These are phyloP conservation scores for Plectosphaerella sp. DNA, from an alignment of 2,329 filamentous ascomycete species.

Conservation along the genomic window DNA sequence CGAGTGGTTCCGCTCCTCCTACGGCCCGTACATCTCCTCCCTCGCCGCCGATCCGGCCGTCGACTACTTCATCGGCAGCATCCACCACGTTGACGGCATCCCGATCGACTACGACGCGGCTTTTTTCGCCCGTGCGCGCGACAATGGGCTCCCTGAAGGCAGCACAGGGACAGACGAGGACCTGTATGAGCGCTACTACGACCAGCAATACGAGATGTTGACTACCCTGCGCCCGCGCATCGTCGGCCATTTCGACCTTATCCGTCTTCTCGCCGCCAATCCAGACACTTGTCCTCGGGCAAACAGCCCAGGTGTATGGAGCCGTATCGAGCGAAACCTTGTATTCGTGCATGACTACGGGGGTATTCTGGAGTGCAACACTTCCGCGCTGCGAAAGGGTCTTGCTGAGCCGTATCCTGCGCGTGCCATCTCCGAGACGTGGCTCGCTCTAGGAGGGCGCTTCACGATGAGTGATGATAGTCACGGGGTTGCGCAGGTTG, in stretches of 20 bases:
- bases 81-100: constrained; percentile 82
- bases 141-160: constrained; percentile 18
- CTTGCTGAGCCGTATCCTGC: constrained; percentile 87
- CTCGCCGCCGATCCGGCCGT: constrained; percentile 59
- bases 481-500: constrained; percentile 82
- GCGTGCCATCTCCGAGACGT: constrained; percentile 71
- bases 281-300: constrained; percentile 55
- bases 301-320: constrained; percentile 64
- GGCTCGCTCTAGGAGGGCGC: constrained; percentile 66
- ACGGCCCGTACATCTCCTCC: constrained; percentile 49
- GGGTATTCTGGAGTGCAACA: constrained; percentile 87
- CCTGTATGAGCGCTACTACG: constrained; percentile 84
- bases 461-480: constrained; percentile 96
- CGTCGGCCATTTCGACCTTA: constrained; percentile 91
- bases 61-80: constrained; percentile 88
- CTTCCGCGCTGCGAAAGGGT: constrained; percentile 81
- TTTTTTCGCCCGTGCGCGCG: constrained; percentile 62
- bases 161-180: constrained; percentile 55
- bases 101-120: constrained; percentile 82
- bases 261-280: constrained; percentile 71
- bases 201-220: constrained; percentile 82
- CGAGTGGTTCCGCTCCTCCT: constrained; percentile 79
- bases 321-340: constrained; percentile 69
- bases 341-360: constrained; percentile 65
- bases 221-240: constrained; percentile 65